Evolutionary conservation across 257 asterid species (phyloP).

Genomic region (Echites panduratus): DNA sequence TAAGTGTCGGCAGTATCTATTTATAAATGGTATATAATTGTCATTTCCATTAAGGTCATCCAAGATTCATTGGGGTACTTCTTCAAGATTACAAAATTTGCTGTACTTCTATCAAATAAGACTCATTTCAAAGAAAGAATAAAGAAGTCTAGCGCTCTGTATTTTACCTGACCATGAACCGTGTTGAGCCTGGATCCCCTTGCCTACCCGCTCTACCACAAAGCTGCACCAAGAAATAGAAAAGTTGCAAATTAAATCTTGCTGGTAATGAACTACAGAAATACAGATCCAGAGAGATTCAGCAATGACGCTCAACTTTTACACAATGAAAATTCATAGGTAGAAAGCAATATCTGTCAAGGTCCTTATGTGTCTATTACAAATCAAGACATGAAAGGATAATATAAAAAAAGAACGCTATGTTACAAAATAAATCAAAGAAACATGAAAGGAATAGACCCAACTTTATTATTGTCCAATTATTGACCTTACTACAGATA

Average conservation of each 20-base stretch:
- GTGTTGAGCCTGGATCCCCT: slow-evolving; percentile 99
- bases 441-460: no score
- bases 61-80: neutral
- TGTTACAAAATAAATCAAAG: neutral
- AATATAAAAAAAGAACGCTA: neutral
- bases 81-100: neutral
- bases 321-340: neutral
- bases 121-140: neutral
- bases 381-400: neutral
- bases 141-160: neutral
- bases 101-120: neutral
- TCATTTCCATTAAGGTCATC: neutral
- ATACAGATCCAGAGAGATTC: neutral
- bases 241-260: neutral
- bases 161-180: slow-evolving; percentile 94
- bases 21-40: neutral
- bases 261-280: neutral
- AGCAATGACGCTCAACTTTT: neutral
- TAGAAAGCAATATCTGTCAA: neutral
- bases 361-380: neutral
- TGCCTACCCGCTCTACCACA: slow-evolving; percentile 99
- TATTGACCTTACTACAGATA: no score
- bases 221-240: slow-evolving; percentile 44
- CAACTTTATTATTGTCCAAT: no score
- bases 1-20: neutral